Percentiles rank a stretch among this genome's conserved stretches.
Evolutionary conservation across 192 early-diverging fungal species (phyloP).

Genomic region (Irineochytrium annulatum): DNA sequence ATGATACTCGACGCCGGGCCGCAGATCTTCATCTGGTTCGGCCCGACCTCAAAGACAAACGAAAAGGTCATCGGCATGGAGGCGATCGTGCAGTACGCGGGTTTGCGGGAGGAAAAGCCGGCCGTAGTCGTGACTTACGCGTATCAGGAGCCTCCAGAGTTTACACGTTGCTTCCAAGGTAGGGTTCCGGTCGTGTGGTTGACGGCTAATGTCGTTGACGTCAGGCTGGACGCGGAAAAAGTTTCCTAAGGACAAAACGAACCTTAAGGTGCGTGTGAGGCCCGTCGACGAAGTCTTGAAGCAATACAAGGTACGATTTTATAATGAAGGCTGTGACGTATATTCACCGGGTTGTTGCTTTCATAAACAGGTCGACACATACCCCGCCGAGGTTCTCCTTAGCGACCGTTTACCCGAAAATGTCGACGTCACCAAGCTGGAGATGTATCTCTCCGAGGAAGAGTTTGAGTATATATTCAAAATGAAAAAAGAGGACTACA

Average conservation of each 20-base stretch:
- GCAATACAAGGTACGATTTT: too few species aligned
- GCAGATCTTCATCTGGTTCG: conserved; percentile 34
- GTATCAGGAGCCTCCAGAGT: conserved; percentile 25
- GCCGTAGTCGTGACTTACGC: conserved; percentile 19
- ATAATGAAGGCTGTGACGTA: too few species aligned
- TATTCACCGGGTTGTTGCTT: too few species aligned
- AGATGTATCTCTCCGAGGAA: conserved; percentile 30
- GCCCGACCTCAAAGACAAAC: conserved; percentile 3
- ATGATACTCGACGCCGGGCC: conserved; percentile 14
- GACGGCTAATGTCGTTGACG: too few species aligned
- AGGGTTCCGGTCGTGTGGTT: too few species aligned
- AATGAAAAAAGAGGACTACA: conserved; percentile 26
- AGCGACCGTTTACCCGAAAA: conserved; percentile 22
- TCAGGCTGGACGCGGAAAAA: conserved; percentile 23
- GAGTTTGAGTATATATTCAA: conserved; percentile 30
- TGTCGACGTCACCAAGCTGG: conserved; percentile 29
- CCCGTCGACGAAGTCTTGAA: conserved; percentile 20
- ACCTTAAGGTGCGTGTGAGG: neutral
- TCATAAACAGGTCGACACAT: conserved; percentile 13
- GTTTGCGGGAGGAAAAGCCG: neutral
- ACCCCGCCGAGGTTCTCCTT: conserved; percentile 17
- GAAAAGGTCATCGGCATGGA: conserved; percentile 29
- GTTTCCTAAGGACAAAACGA: conserved; percentile 18
- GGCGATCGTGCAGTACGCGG: neutral
- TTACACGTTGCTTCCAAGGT: conserved; percentile 25